Conservation (phyloP, 441 rosid genomes). For the Pelargonium myrrhifolium region DNA sequence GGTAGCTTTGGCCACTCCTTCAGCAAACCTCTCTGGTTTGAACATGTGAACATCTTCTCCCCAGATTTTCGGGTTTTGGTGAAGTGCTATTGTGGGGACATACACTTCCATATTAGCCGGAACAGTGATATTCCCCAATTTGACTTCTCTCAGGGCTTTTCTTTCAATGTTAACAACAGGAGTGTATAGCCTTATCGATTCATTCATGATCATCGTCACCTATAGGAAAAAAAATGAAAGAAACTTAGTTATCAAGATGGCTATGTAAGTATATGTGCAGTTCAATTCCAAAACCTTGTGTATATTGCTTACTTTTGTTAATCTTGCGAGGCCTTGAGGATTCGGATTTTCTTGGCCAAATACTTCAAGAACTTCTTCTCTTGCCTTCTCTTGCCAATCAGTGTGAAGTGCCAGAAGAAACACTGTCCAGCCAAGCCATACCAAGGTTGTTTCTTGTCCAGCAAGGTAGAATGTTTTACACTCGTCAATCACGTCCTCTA, state of each 20-base stretch:
- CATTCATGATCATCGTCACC: neutral
- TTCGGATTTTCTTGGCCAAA: neutral
- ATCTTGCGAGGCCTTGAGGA: neutral
- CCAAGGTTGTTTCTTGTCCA: neutral
- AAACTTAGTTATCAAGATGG: neutral
- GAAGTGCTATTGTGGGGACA: neutral
- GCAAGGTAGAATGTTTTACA: conserved; percentile 40
- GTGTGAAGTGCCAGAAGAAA: neutral
- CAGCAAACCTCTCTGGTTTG: neutral
- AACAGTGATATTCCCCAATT: neutral
- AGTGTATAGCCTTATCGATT: neutral
- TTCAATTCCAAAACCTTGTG: neutral
- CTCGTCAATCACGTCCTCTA: conserved; percentile 29
- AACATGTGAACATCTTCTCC: neutral
- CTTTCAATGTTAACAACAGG: neutral
- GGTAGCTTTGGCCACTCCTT: neutral
- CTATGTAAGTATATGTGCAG: neutral
- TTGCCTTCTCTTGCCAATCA: conserved; percentile 7
- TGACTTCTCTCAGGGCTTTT: neutral
- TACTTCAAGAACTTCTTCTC: conserved; percentile 10
- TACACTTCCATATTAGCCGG: neutral
- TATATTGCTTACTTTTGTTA: neutral
- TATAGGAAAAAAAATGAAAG: neutral
- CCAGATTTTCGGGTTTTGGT: neutral
- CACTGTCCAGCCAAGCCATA: neutral